These are phyloP conservation scores for Pestalotiopsis sp. DNA, from an alignment of 2,329 filamentous ascomycete genomes.

Conservation along the genomic window DNA sequence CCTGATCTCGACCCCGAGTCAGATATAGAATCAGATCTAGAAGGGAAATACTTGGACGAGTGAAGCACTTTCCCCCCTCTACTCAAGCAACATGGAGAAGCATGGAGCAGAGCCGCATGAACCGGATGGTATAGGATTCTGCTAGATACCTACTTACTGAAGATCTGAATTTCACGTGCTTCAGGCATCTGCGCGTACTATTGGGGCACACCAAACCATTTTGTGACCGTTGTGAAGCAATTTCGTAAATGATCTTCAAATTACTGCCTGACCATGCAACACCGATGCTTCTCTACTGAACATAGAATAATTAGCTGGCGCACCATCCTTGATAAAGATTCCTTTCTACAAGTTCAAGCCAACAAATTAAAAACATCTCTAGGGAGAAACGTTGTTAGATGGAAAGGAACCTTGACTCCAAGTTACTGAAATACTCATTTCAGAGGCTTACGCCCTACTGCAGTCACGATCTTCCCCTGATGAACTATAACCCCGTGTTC, in stretches of 20 bases:
- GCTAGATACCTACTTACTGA: background rate
- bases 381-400: too few species aligned
- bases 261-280: too few species aligned
- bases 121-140: background rate
- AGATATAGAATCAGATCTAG: background rate
- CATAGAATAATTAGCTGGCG: too few species aligned
- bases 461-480: background rate
- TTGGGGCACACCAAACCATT: too few species aligned
- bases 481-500: constrained; percentile 24
- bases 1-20: background rate
- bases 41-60: background rate
- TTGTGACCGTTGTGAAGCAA: too few species aligned
- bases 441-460: background rate
- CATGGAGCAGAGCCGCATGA: background rate
- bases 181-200: background rate
- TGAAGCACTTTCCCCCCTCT: background rate
- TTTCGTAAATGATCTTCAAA: too few species aligned
- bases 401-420: too few species aligned
- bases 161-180: background rate
- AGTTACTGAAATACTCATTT: background rate
- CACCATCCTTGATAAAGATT: too few species aligned
- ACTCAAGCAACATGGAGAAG: background rate
- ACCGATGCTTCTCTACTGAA: too few species aligned
- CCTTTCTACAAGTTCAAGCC: too few species aligned
- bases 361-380: too few species aligned